A percentile compares a stretch with the other conserved stretches of the same genome.
Conservation (phyloP, 805 yeast species). For the Yarrowia porcina region DNA sequence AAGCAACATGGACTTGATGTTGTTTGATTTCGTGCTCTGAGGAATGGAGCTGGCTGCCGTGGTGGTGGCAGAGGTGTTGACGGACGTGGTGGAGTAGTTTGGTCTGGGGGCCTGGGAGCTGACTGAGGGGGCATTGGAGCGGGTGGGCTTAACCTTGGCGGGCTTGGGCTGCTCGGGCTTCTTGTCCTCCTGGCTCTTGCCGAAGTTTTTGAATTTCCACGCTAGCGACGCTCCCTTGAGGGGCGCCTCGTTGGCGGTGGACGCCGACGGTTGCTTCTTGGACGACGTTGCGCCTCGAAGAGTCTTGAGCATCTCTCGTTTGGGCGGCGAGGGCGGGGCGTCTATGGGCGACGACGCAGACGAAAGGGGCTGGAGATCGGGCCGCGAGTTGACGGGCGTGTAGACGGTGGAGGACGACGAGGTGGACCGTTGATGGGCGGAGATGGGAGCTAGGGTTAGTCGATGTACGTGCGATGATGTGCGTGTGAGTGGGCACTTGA, state of each 20-base stretch:
- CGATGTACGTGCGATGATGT: not conserved
- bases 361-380: constrained; percentile 23
- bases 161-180: constrained; percentile 10
- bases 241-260: constrained; percentile 18
- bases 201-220: constrained; percentile 20
- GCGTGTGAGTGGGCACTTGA: not conserved
- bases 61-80: not conserved
- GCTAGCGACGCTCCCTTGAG: constrained; percentile 24
- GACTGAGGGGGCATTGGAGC: not conserved
- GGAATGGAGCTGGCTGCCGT: not conserved
- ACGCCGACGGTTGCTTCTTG: constrained; percentile 14
- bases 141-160: constrained; percentile 17
- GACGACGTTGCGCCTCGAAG: constrained; percentile 22
- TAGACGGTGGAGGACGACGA: constrained; percentile 22
- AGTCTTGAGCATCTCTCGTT: constrained; percentile 27
- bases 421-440: constrained; percentile 20
- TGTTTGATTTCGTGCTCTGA: constrained; percentile 3
- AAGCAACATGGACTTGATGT: constrained; percentile 11
- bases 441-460: constrained; percentile 23
- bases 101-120: not conserved
- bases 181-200: constrained; percentile 17
- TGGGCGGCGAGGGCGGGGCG: constrained; percentile 24
- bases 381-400: constrained; percentile 23
- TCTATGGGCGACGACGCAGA: constrained; percentile 20
- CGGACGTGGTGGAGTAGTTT: not conserved